phyloP scores from a whole-genome alignment of 306 rosid genomes.

The Quercus gilva region DNA sequence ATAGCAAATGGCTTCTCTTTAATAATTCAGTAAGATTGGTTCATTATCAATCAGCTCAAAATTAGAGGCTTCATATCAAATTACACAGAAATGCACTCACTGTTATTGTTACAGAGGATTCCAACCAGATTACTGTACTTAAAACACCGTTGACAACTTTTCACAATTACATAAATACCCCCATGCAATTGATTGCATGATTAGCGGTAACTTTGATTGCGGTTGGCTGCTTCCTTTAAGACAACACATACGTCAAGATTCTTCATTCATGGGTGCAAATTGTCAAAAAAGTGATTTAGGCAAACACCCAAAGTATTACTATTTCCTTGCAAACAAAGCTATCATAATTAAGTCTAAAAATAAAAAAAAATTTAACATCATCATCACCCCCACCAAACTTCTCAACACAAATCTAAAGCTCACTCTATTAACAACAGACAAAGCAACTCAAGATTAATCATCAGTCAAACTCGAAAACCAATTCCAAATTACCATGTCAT shows the following conservation, averaged over 20 bases:
- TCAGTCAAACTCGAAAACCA: slow-evolving; percentile 8
- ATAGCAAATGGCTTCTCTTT: not conserved
- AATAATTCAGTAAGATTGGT: not conserved
- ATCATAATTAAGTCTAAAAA: not conserved
- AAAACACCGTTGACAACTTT: not conserved
- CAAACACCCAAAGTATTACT: not conserved
- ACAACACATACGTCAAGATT: not conserved
- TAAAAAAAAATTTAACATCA: not conserved
- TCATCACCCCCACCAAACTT: not conserved
- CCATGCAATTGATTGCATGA: not conserved
- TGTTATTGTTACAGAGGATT: not conserved
- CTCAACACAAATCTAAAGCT: not conserved
- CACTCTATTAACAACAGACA: slow-evolving; percentile 6
- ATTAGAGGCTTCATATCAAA: not conserved
- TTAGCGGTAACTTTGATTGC: not conserved
- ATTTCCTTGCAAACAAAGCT: slow-evolving; percentile 3
- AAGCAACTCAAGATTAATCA: slow-evolving; percentile 8
- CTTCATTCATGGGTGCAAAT: slow-evolving; percentile 3
- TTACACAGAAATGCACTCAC: not conserved
- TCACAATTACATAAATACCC: not conserved
- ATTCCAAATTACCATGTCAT: slow-evolving; percentile 9
- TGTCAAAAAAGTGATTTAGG: not conserved
- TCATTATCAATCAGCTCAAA: not conserved
- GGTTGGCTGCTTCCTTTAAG: not conserved
- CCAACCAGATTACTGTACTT: not conserved